Evolutionary conservation across 169 alveolate genomes (phyloP), one percentile per base, ranked within the genome.

Genomic region (Eimeria brunetti): DNA sequence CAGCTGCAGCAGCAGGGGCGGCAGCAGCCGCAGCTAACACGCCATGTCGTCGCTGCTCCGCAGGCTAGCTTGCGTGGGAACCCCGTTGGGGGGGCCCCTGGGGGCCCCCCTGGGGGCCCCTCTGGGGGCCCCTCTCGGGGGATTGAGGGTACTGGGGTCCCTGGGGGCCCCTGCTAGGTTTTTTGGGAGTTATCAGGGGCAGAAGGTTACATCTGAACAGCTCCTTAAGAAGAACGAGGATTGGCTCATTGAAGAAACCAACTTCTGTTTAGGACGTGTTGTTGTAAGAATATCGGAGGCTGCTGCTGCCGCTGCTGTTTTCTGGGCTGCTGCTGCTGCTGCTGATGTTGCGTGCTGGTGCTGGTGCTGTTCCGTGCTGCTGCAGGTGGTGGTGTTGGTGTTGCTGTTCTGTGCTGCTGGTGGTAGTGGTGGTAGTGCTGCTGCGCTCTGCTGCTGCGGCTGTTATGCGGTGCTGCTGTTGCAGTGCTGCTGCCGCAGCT

Each of bases 221-320:
- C 97, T 98, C 93, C 97, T 97, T 51, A 97, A 98, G 95, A 97
- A 97, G 96, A 96, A 96, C 86, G 98, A 98, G 64, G 98, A 98
- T 96, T 98, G 99, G 99, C 98, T 97, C 49, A 98, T 98, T 69
- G 99, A 98, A 95, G 99, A 98, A 96, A 98, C 99, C 75, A 98
- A 98, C 96, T 98, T 98, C 96, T 98, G 99, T 95, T 96, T 98
- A 46, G 99, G 99, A 44, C 97, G 98, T 95, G 97, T 97, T 14
- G 97, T 98, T 84, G 98, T 97, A 96, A 67, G 98, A 86, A 16
- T 30, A 20, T 5, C 24, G 1, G 71, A 71, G 49, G 49, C 84
- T 60, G 58, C 58, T 33, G 58, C 62, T 86, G 62, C 93, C 38
- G 62, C 12, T 58, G 64, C 62, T 75, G 80, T 44, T 73, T 24